Base-by-base conservation (phyloP, 768 basidiomycete genomes). In the Tricholoma furcatifolium region DNA sequence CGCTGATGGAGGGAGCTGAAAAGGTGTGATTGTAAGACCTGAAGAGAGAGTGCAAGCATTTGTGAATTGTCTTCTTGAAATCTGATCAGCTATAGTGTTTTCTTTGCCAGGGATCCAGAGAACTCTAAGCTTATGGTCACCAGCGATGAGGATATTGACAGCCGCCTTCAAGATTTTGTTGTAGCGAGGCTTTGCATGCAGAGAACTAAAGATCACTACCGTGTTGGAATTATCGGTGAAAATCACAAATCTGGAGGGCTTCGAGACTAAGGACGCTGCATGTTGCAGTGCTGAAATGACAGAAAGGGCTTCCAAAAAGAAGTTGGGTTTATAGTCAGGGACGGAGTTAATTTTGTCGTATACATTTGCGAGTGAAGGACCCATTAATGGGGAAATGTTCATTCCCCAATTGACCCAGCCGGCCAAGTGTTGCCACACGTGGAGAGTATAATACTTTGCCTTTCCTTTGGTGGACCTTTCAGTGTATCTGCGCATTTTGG, bases 371-470 rank as follows among this genome's bases (percentile, higher is more conserved):
- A 74, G 62, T 1, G 53, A 62, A 0, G 74, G 74, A 0, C 62
- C 51, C 0, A 72, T 46, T 0, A 70, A 53, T 0, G 70, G 69
- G 23, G 58, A 67, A 2, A 71, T 68, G 47, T 76, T 75, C 23
- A 76, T 60, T n/a, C n/a, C n/a, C n/a, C n/a, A n/a, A n/a, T n/a
- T n/a, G n/a, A n/a, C n/a, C n/a, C n/a, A n/a, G n/a, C 0, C 55
- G 43, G 74, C 75, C 77, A 48, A n/a, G n/a, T n/a, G n/a, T 74
- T 77, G 14, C 69, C 36, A 53, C 64, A 70, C 0, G 75, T 0
- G 70, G 60, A 0, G 55, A 0, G 53, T 21, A 10, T 14, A 42
- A 31, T 40, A 43, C 0, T 58, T 51, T 6, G 23, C 6, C 11
- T 31, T 43, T 12, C 20, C 3, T 5, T 1, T 15, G 12, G 35